Percentiles rank a stretch among this genome's conserved stretches.
Evolutionary conservation across 2,329 filamentous ascomycete genomes (phyloP).

Genomic region (Clonostachys sp.): DNA sequence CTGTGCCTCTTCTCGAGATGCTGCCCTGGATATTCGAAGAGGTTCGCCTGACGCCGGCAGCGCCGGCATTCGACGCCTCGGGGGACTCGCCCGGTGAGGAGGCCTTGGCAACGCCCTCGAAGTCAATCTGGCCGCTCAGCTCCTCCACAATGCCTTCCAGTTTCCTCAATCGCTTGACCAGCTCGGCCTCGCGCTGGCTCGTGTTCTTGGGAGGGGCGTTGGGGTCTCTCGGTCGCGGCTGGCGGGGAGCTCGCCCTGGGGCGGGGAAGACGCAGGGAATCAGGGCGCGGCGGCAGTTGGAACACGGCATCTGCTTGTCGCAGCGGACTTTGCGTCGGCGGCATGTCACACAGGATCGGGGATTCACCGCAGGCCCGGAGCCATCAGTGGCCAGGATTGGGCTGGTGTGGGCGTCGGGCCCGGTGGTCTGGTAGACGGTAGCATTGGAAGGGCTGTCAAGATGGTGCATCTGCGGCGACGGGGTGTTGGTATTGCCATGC

Average conservation of each 20-base stretch:
- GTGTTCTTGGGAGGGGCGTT: constrained; percentile 56
- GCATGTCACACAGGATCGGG: constrained; percentile 45
- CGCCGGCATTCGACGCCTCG: constrained; percentile 9
- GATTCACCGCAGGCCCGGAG: constrained; percentile 32
- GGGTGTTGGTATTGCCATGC: no score
- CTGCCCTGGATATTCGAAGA: neutral
- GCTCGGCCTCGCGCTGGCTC: constrained; percentile 60
- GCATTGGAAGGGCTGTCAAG: constrained; percentile 14
- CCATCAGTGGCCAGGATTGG: constrained; percentile 25
- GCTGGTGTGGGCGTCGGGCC: constrained; percentile 27
- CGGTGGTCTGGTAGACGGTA: constrained; percentile 33
- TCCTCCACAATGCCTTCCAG: constrained; percentile 74
- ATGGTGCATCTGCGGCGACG: no score
- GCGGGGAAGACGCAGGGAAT: constrained; percentile 72
- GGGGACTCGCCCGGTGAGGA: constrained; percentile 18
- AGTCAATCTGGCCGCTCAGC: constrained; percentile 58
- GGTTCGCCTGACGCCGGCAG: neutral
- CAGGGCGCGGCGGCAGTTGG: constrained; percentile 66
- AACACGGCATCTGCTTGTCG: constrained; percentile 73
- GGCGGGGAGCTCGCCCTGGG: constrained; percentile 67
- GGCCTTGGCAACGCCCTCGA: constrained; percentile 32
- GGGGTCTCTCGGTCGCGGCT: constrained; percentile 59
- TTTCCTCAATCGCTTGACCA: constrained; percentile 67
- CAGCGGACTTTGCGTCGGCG: constrained; percentile 66
- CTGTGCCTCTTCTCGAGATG: neutral